Base-by-base conservation (phyloP, 352 stramenopile species). In the Globisporangium solare region DNA sequence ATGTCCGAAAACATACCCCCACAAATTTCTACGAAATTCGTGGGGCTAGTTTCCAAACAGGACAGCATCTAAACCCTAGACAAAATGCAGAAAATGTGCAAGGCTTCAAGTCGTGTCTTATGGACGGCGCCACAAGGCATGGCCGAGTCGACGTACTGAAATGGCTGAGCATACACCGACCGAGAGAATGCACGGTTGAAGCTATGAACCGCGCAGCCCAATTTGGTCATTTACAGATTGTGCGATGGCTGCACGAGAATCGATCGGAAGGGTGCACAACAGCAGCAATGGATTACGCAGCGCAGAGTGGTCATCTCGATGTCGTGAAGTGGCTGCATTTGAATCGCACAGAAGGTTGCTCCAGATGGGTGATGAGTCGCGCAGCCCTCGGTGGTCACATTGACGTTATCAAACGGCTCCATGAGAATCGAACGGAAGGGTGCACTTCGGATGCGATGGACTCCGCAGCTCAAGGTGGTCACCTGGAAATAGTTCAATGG, bases 271-370 rank as follows among this genome's bases (percentile, higher is more conserved):
- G 53, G 15, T 58, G 53, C 12, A 58, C 53, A 10, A 45, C 43
- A n/a, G 49, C 41, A 32, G 53, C 53, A n/a, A 58, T 58, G 41
- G 50, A 58, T 18, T 31, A 41, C 13, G 53, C 53, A 5, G 53
- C 53, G 2, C 41, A 45, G 12, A 42, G 27, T 21, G 53, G 53
- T 4, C 55, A 61, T 8, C 37, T 61, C 2, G 10, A 22, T 18
- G 37, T 61, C 13, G 35, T 61, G 21, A 10, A 43, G 6, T 61
- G 47, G 55, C 22, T 61, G n/a, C 55, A 61, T 20, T 31, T 20
- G 52, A 50, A 58, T 41, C 43, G 52, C 5, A 21, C 41, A 4
- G 52, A 58, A 17, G 52, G 52, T 3, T 58, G 52, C 41, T 50
- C 52, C 6, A 13, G 8, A 6, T 31, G 50, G 20, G 53, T 42